phyloP scores from a whole-genome alignment of 495 filamentous ascomycete genomes.

The Podospora pseudoanserina region DNA sequence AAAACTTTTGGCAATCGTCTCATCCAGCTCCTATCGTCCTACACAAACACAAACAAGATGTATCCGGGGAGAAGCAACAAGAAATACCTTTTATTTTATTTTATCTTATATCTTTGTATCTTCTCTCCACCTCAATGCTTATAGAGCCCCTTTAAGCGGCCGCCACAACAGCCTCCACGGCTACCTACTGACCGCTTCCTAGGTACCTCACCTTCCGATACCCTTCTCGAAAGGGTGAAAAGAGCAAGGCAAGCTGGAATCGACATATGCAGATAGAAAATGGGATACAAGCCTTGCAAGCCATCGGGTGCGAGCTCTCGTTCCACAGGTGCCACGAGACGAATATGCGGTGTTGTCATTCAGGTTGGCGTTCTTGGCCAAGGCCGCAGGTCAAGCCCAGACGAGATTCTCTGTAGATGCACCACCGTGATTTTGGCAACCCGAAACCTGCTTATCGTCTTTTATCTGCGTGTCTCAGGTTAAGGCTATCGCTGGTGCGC shows the following conservation, averaged over 20 bases:
- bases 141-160: neutral
- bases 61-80: neutral
- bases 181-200: neutral
- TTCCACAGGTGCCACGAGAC: neutral
- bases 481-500: neutral
- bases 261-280: neutral
- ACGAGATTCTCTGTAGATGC: neutral
- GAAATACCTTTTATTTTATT: neutral
- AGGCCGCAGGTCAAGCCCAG: neutral
- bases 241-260: neutral
- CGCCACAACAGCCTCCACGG: neutral
- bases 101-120: neutral
- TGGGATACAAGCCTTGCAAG: neutral
- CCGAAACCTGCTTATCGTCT: too few relatives aligned
- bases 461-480: neutral
- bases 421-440: too few relatives aligned
- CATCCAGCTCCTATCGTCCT: neutral
- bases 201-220: neutral
- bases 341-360: neutral
- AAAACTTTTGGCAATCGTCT: neutral
- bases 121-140: neutral
- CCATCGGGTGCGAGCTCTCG: neutral
- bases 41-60: neutral
- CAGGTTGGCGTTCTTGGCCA: neutral
- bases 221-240: neutral